phyloP scores from a whole-genome alignment of 768 basidiomycete species.

The Clitopilus hobsonii region DNA sequence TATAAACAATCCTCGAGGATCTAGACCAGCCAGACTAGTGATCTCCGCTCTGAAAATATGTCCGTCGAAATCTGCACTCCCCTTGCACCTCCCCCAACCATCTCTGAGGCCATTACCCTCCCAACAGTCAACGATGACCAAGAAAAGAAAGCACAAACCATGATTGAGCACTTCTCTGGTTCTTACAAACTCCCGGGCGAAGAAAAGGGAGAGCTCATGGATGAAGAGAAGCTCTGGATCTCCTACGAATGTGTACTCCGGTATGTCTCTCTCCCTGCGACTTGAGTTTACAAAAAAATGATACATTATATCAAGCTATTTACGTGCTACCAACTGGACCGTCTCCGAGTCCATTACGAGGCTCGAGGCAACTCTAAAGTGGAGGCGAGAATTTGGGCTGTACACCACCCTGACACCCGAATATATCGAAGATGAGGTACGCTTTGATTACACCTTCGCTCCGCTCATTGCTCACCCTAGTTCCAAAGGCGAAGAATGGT shows the following conservation, averaged over 20 bases:
- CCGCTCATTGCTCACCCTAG: background rate
- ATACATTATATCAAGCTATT: conserved; percentile 39
- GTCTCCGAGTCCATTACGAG: background rate
- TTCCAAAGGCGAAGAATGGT: conserved; percentile 64
- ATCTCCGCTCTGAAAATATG: too few relatives aligned
- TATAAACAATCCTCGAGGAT: background rate
- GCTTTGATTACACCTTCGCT: conserved; percentile 8
- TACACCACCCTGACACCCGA: background rate
- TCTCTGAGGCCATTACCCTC: background rate
- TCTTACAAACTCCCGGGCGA: conserved; percentile 47
- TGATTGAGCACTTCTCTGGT: background rate
- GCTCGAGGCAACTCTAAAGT: background rate
- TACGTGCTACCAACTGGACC: conserved; percentile 78
- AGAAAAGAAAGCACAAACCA: background rate
- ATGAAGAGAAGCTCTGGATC: conserved; percentile 78
- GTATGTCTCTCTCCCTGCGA: conserved; percentile 24
- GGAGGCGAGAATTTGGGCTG: background rate
- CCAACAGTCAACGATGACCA: conserved; percentile 1
- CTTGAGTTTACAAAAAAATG: background rate
- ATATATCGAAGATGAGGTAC: background rate
- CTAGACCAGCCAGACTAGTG: too few relatives aligned
- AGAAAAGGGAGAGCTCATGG: conserved; percentile 43
- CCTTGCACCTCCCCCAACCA: background rate
- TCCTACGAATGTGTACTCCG: conserved; percentile 72
- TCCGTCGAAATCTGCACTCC: background rate